Evolutionary conservation across 2,329 filamentous ascomycete genomes (phyloP).

Genomic region (Coleophoma eucalyptorum): DNA sequence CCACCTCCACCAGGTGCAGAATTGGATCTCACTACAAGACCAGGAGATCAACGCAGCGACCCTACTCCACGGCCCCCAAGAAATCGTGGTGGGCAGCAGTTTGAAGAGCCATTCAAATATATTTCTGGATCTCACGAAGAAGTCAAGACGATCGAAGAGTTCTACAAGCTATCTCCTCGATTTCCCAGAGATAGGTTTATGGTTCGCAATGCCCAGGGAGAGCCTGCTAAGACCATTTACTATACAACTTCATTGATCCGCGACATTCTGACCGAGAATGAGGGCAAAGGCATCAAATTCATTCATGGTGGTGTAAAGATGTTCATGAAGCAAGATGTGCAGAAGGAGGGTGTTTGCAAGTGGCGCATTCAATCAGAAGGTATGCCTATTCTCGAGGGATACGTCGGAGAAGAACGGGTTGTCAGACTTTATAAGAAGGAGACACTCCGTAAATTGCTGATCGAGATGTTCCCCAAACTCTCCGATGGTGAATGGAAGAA

Average conservation of each 20-base stretch:
- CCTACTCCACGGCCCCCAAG: slow-evolving; percentile 10
- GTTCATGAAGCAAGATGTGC: slow-evolving; percentile 97
- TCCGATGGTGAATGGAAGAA: slow-evolving; percentile 68
- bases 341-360: slow-evolving; percentile 78
- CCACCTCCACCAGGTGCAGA: slow-evolving; percentile 27
- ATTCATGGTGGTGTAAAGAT: slow-evolving; percentile 97
- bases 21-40: slow-evolving; percentile 21
- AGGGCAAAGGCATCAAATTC: slow-evolving; percentile 89
- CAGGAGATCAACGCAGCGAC: slow-evolving; percentile 17
- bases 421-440: slow-evolving; percentile 72
- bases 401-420: slow-evolving; percentile 75
- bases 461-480: slow-evolving; percentile 96
- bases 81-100: slow-evolving; percentile 39
- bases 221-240: slow-evolving; percentile 92
- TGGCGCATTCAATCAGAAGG: slow-evolving; percentile 98
- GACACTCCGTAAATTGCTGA: slow-evolving; percentile 77
- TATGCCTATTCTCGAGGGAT: slow-evolving; percentile 84
- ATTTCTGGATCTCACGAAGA: slow-evolving; percentile 71
- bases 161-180: slow-evolving; percentile 78
- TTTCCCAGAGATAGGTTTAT: slow-evolving; percentile 93
- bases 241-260: slow-evolving; percentile 85
- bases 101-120: slow-evolving; percentile 95
- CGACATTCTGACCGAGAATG: slow-evolving; percentile 82
- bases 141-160: slow-evolving; percentile 71
- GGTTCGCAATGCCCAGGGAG: slow-evolving; percentile 87